A percentile compares a stretch with the other conserved stretches of the same genome.
Evolutionary conservation across 2,329 filamentous ascomycete genomes (phyloP).

Genomic region (Macrophomina phaseolina): DNA sequence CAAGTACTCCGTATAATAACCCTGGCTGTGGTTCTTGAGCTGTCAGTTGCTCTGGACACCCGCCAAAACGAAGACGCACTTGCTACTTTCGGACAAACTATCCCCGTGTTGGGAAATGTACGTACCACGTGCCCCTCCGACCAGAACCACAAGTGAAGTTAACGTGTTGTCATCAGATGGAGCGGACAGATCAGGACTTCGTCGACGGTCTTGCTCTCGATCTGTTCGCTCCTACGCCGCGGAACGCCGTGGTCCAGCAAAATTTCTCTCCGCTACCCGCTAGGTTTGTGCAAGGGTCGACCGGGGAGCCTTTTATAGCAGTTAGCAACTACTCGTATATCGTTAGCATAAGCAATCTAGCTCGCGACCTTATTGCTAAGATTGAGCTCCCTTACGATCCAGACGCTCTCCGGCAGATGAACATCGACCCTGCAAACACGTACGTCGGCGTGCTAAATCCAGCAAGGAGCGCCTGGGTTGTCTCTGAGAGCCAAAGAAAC

Average conservation of each 20-base stretch:
- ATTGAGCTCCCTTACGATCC: constrained; percentile 41
- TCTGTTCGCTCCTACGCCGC: constrained; percentile 40
- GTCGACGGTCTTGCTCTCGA: constrained; percentile 42
- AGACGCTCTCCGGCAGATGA: constrained; percentile 30
- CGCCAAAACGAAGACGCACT: not conserved
- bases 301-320: constrained; percentile 39
- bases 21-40: too few species aligned
- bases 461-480: constrained; percentile 41
- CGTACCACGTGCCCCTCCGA: not conserved
- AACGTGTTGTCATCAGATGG: constrained; percentile 27
- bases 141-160: not conserved
- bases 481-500: constrained; percentile 34
- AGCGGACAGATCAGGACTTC: constrained; percentile 41
- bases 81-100: not conserved
- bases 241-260: constrained; percentile 39
- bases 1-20: too few species aligned
- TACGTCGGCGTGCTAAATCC: constrained; percentile 29
- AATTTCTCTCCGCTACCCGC: constrained; percentile 38
- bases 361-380: constrained; percentile 43
- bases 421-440: constrained; percentile 32
- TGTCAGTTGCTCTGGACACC: too few species aligned
- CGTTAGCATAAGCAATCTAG: constrained; percentile 57
- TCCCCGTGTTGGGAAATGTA: not conserved
- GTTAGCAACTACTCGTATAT: constrained; percentile 43
- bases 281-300: constrained; percentile 38